A percentile compares a stretch with the other conserved stretches of the same genome.
Evolutionary conservation across 2,329 filamentous ascomycete genomes (phyloP).

Genomic region (Trichoderma sp.): DNA sequence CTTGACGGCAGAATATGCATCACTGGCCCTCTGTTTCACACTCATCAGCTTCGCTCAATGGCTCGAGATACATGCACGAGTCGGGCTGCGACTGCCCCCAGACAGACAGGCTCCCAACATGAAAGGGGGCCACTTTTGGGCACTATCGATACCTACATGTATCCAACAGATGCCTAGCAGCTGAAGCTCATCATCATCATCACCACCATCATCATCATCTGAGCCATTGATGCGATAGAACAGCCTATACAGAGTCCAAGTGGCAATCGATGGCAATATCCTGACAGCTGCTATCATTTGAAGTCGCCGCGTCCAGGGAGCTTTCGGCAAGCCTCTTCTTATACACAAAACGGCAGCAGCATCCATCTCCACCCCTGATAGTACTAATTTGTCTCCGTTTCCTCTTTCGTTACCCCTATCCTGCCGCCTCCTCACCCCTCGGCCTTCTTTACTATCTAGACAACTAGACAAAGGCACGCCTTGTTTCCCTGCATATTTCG

Average conservation of each 20-base stretch:
- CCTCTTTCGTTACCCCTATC: slow-evolving; percentile 22
- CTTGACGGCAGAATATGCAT: no score
- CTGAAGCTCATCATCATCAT: no score
- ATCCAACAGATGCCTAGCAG: no score
- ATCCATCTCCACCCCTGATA: slow-evolving; percentile 18
- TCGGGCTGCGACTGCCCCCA: slow-evolving; percentile 6
- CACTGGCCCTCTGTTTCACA: background rate
- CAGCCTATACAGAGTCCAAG: no score
- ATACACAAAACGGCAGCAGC: background rate
- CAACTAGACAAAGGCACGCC: background rate
- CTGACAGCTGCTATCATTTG: no score
- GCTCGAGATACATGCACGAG: background rate
- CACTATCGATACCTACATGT: background rate
- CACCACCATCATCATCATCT: no score
- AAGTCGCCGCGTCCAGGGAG: background rate
- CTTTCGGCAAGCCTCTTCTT: slow-evolving; percentile 7
- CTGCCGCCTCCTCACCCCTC: background rate
- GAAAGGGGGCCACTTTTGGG: slow-evolving; percentile 11
- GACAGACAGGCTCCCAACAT: background rate
- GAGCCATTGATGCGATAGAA: no score
- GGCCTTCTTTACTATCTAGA: no score
- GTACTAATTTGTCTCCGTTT: slow-evolving; percentile 7
- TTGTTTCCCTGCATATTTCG: slow-evolving; percentile 11
- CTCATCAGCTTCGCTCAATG: background rate
- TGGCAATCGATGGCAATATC: no score